Conservation (phyloP, 2,329 filamentous ascomycete species). For the Nectriaceae sp. region DNA sequence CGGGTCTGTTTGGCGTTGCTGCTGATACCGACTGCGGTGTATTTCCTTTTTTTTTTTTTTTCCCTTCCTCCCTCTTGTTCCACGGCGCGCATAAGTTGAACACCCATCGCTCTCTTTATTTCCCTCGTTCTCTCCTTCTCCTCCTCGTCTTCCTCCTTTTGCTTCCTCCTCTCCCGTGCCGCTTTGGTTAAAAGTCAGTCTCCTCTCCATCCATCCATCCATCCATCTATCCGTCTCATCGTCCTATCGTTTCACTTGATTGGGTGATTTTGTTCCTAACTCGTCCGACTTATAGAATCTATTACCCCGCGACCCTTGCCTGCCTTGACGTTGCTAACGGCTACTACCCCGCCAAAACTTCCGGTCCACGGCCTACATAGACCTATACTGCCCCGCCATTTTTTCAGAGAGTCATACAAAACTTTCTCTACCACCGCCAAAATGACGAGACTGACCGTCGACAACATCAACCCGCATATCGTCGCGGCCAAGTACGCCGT, state of each 20-base stretch:
- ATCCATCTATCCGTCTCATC: background rate
- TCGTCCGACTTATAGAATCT: slow-evolving; percentile 20
- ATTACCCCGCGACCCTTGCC: background rate
- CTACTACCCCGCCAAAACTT: slow-evolving; percentile 25
- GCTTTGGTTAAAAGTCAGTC: no score
- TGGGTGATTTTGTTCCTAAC: slow-evolving; percentile 16
- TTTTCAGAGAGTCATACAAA: slow-evolving; percentile 16
- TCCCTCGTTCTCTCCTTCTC: no score
- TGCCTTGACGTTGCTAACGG: background rate
- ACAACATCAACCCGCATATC: slow-evolving; percentile 92
- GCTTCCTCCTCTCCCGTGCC: no score
- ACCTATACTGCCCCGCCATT: slow-evolving; percentile 28
- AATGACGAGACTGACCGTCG: slow-evolving; percentile 62
- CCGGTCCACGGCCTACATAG: slow-evolving; percentile 7
- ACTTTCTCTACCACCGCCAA: slow-evolving; percentile 34
- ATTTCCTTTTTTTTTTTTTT: background rate
- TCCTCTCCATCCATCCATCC: background rate
- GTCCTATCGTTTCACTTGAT: background rate
- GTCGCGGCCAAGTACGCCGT: slow-evolving; percentile 92
- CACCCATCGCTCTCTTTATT: no score
- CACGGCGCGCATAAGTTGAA: background rate
- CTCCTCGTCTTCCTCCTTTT: no score
- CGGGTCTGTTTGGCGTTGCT: background rate
- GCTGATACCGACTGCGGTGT: background rate
- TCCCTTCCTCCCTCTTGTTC: background rate